Conservation (phyloP, 805 yeast genomes). For the Vanderwaltozyma yarrowii region DNA sequence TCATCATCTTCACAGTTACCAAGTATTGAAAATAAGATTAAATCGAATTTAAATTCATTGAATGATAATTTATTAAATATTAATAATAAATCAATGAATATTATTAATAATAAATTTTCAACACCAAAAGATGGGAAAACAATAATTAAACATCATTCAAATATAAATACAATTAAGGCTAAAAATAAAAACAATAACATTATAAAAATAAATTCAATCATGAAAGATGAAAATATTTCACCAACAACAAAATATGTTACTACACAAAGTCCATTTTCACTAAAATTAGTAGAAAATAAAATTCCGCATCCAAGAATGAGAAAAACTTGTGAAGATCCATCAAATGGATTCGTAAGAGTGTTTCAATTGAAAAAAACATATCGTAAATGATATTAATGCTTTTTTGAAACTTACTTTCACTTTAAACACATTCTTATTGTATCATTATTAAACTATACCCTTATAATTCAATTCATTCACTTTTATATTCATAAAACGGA, state of each 20-base stretch:
- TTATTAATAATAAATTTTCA: neutral
- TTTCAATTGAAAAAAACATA: conserved; percentile 17
- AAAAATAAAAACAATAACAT: too few relatives aligned
- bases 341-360: conserved; percentile 22
- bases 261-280: conserved; percentile 2
- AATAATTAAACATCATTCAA: neutral
- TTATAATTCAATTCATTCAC: too few relatives aligned
- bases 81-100: too few relatives aligned
- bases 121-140: neutral
- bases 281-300: conserved; percentile 19
- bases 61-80: neutral
- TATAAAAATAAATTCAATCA: too few relatives aligned
- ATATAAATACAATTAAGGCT: neutral
- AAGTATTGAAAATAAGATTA: neutral
- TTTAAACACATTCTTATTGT: too few relatives aligned
- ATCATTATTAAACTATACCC: too few relatives aligned
- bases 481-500: too few relatives aligned
- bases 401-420: too few relatives aligned
- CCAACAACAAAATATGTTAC: too few relatives aligned
- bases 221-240: too few relatives aligned
- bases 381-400: too few relatives aligned
- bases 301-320: conserved; percentile 27
- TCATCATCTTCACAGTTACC: too few relatives aligned
- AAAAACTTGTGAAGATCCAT: conserved; percentile 21
- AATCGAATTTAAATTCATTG: neutral